A percentile compares a stretch with the other conserved stretches of the same genome.
Evolutionary conservation across 225 moss, liverwort and hornwort species (phyloP).

Genomic region (Lunularia cruciata): DNA sequence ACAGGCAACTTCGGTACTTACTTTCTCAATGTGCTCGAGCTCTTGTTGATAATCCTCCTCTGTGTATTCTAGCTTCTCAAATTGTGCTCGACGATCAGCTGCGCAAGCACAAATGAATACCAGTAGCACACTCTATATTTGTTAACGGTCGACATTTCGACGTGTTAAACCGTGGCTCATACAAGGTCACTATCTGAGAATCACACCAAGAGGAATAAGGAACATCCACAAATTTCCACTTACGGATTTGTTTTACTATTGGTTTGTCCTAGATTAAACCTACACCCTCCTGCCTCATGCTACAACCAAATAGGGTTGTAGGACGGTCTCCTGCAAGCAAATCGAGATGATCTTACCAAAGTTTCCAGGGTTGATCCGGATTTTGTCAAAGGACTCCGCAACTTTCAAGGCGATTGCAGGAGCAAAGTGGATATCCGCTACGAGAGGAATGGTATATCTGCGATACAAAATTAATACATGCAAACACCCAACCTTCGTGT

Average conservation of each 20-base stretch:
- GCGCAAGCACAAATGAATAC: slow-evolving; percentile 17
- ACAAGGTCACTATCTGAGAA: too few species aligned
- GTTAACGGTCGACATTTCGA: too few species aligned
- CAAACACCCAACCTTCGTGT: not conserved
- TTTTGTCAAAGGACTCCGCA: slow-evolving; percentile 96
- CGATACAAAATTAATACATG: slow-evolving; percentile 1
- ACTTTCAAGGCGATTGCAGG: slow-evolving; percentile 86
- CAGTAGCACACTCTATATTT: too few species aligned
- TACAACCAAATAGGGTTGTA: too few species aligned
- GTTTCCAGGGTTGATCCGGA: slow-evolving; percentile 96
- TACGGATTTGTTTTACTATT: too few species aligned
- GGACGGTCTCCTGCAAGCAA: too few species aligned
- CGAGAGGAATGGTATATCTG: slow-evolving; percentile 85
- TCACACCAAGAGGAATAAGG: too few species aligned
- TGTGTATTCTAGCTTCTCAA: slow-evolving; percentile 76
- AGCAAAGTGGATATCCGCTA: slow-evolving; percentile 97
- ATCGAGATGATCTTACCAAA: slow-evolving; percentile 61
- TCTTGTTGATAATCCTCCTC: slow-evolving; percentile 82
- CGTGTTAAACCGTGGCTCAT: too few species aligned
- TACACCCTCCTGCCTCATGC: too few species aligned
- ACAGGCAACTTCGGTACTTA: slow-evolving; percentile 21
- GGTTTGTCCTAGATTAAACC: too few species aligned
- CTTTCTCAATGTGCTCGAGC: slow-evolving; percentile 84
- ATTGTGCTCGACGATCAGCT: slow-evolving; percentile 96
- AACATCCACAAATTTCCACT: too few species aligned